Evolutionary conservation across 164 flowering plant species (phyloP), one percentile per base, ranked within the genome.

Genomic region (Santalum album): DNA sequence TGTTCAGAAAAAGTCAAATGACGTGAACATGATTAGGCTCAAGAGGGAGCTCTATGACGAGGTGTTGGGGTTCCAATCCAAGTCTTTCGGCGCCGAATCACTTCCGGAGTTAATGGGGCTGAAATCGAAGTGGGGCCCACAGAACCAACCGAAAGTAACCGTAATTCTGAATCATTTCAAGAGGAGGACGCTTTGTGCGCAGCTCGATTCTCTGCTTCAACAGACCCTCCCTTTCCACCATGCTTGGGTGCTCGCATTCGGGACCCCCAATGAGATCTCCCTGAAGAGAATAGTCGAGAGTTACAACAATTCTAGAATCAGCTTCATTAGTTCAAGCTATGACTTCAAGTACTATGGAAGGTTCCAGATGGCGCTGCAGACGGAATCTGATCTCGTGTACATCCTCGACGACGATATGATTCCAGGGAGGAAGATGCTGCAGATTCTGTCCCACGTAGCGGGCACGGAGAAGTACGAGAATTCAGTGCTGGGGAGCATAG

Each of bases 381-480:
- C 91, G 3, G 95, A 92, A 56, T 76, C 94, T 0, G 96, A 89
- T 66, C 82, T 83, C 7, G 85, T 89, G 10, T 92, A 92, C 57
- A 79, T 92, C n/a, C 67, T 92, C 0, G 99, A 92, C 12, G 96
- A 92, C 58, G 99, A 92, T 59, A 92, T 92, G 96, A 92, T 92
- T 35, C 99, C 96, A 0, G 99, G 99, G 0, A 80, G 20, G 68
- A 88, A 82, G 60, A 92, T 92, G 99, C 55, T 92, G 29, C 79
- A 89, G 82, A 92, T 92, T 55, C 54, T 92, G 35, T 71, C 99
- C 0, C 99, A 92, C 55, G 96, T 87, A 0, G 91, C 85, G 1
- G 99, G 99, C 18, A 92, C 96, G 0, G 84, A 89, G 18, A 92
- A 92, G 82, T 92, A 92, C 51, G 64, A 69, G 80, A 92, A 92